Evolutionary conservation across 2,329 filamentous ascomycete species (phyloP).

Genomic region (Fusarium staphyleae): DNA sequence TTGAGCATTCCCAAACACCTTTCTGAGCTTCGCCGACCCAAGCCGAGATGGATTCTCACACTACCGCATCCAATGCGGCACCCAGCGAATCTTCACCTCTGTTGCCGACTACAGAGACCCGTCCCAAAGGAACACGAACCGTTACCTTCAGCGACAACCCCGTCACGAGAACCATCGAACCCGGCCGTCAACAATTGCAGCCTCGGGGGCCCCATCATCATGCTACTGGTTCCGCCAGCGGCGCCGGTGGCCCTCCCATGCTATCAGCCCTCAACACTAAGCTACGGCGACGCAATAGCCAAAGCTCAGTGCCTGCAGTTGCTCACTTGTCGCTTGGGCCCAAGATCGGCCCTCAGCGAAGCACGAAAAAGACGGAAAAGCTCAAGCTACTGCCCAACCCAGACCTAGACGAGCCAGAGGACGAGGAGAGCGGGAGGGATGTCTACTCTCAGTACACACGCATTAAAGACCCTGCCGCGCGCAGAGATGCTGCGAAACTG

Average conservation of each 20-base stretch:
- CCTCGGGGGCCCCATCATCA: constrained; percentile 44
- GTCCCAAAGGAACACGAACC: constrained; percentile 61
- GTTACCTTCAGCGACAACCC: constrained; percentile 81
- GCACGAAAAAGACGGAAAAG: constrained; percentile 95
- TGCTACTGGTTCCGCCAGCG: constrained; percentile 39
- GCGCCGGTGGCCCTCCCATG: constrained; percentile 59
- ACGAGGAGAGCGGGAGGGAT: constrained; percentile 92
- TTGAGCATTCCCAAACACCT: constrained; percentile 3
- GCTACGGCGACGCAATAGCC: constrained; percentile 84
- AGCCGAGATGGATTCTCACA: constrained; percentile 40
- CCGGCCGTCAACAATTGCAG: constrained; percentile 45
- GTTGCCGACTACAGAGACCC: constrained; percentile 44
- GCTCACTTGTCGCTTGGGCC: constrained; percentile 49
- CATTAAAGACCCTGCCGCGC: constrained; percentile 94
- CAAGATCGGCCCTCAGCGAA: constrained; percentile 94
- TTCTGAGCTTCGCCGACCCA: constrained; percentile 18
- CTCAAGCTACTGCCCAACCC: constrained; percentile 95
- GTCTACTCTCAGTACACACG: constrained; percentile 98
- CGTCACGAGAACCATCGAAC: constrained; percentile 66
- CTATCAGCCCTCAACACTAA: constrained; percentile 87
- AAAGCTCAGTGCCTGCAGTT: constrained; percentile 59
- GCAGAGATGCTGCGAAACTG: constrained; percentile 87
- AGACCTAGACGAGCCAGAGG: constrained; percentile 76
- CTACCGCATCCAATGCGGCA: constrained; percentile 23
- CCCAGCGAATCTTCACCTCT: constrained; percentile 48